phyloP scores from a whole-genome alignment of 345 rosid genomes.

The Ailanthus altissimus region DNA sequence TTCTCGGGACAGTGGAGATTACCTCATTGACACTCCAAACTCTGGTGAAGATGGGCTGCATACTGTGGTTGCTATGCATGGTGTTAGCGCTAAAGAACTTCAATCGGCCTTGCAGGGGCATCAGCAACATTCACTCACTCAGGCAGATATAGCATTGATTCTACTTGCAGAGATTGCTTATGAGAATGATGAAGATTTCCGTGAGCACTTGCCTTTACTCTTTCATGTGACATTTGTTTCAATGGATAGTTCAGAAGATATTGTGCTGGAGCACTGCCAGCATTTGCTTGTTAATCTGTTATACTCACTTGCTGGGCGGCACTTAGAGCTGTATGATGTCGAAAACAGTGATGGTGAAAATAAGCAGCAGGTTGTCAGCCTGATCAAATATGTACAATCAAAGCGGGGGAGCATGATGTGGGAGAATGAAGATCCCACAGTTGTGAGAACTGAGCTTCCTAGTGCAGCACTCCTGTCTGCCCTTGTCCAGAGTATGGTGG shows the following conservation, averaged over 20 bases:
- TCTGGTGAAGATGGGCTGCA: conserved; percentile 88
- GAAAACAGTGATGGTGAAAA: conserved; percentile 96
- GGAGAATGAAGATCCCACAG: conserved; percentile 97
- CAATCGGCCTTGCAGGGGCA: conserved; percentile 98
- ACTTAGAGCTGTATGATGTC: conserved; percentile 95
- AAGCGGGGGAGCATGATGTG: conserved; percentile 99
- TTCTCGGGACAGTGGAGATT: conserved; percentile 96
- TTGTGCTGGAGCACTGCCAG: conserved; percentile 98
- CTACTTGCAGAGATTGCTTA: conserved; percentile 97
- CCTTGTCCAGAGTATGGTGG: conserved; percentile 98
- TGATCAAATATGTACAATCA: conserved; percentile 96
- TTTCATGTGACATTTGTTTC: conserved; percentile 99
- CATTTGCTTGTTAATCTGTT: conserved; percentile 93
- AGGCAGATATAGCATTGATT: conserved; percentile 97
- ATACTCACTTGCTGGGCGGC: conserved; percentile 97
- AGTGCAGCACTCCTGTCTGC: conserved; percentile 96
- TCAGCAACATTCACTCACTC: conserved; percentile 96
- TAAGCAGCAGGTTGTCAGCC: conserved; percentile 93
- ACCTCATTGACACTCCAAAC: conserved; percentile 90
- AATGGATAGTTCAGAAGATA: conserved; percentile 99
- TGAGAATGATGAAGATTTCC: conserved; percentile 98
- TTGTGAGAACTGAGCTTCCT: conserved; percentile 84
- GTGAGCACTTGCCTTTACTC: conserved; percentile 94
- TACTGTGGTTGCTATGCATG: conserved; percentile 69
- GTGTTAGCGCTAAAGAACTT: conserved; percentile 92